These are phyloP conservation scores for Xylariaceae sp. DNA, from an alignment of 2,329 filamentous ascomycete species.

Conservation along the genomic window DNA sequence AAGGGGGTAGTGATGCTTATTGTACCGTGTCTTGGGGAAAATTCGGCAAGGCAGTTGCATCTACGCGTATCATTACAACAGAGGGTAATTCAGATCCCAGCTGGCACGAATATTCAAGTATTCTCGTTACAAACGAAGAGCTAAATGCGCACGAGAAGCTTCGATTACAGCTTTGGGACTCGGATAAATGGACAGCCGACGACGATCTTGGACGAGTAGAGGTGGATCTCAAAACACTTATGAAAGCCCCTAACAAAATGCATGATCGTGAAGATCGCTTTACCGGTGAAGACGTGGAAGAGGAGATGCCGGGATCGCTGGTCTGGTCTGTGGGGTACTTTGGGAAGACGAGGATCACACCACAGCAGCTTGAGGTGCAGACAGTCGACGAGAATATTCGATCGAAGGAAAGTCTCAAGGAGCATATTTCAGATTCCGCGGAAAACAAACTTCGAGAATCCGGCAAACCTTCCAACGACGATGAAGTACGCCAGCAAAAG, in stretches of 20 bases:
- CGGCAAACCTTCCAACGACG: slow-evolving; percentile 50
- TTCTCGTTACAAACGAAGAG: slow-evolving; percentile 68
- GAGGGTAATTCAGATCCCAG: slow-evolving; percentile 66
- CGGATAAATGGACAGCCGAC: slow-evolving; percentile 67
- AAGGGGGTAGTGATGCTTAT: slow-evolving; percentile 66
- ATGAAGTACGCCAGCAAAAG: slow-evolving; percentile 65
- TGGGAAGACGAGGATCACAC: slow-evolving; percentile 60
- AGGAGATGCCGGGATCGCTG: slow-evolving; percentile 65
- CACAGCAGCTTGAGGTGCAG: slow-evolving; percentile 58
- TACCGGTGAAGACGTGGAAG: slow-evolving; percentile 58
- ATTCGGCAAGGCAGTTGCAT: slow-evolving; percentile 66
- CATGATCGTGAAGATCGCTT: slow-evolving; percentile 62
- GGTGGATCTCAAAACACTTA: slow-evolving; percentile 61
- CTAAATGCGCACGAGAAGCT: slow-evolving; percentile 68
- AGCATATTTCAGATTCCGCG: slow-evolving; percentile 51
- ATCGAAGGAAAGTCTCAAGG: slow-evolving; percentile 54
- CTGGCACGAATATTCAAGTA: slow-evolving; percentile 67
- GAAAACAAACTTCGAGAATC: slow-evolving; percentile 64
- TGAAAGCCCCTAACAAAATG: slow-evolving; percentile 57
- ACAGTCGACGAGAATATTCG: slow-evolving; percentile 55
- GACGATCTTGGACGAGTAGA: slow-evolving; percentile 73
- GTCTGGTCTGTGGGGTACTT: slow-evolving; percentile 71
- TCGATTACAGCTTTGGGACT: slow-evolving; percentile 71
- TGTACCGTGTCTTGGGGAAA: slow-evolving; percentile 73
- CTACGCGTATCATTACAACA: slow-evolving; percentile 59